Evolutionary conservation across 2,329 filamentous ascomycete genomes (phyloP).

Genomic region (Aspergillus floridensis): DNA sequence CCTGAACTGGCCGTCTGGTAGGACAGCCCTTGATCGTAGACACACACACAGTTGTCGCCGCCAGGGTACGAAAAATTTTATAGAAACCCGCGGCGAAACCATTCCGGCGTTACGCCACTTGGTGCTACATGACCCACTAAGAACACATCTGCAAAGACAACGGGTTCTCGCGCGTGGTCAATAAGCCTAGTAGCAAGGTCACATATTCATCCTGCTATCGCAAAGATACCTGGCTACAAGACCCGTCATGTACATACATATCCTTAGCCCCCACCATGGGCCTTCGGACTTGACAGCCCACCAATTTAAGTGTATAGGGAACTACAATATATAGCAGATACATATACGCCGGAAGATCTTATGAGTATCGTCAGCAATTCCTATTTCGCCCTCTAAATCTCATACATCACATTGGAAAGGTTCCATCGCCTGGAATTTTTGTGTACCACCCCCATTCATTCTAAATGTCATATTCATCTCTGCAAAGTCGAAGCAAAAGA

Average conservation of each 20-base stretch:
- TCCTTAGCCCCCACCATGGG: background rate
- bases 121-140: background rate
- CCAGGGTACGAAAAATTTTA: background rate
- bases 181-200: background rate
- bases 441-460: slow-evolving; percentile 16
- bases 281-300: background rate
- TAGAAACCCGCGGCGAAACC: background rate
- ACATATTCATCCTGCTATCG: background rate
- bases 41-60: background rate
- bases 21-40: background rate
- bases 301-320: background rate
- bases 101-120: background rate
- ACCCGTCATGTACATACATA: background rate
- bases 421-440: background rate
- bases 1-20: background rate
- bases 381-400: background rate
- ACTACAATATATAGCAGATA: background rate
- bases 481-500: slow-evolving; percentile 14
- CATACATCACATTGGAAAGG: background rate
- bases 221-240: background rate
- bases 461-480: slow-evolving; percentile 23
- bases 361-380: too few relatives aligned
- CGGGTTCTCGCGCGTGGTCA: background rate
- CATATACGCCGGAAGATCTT: too few relatives aligned
- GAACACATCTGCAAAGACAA: background rate